phyloP scores from a whole-genome alignment of 176 grass and related monocot genomes.

The Paspalum notatum region DNA sequence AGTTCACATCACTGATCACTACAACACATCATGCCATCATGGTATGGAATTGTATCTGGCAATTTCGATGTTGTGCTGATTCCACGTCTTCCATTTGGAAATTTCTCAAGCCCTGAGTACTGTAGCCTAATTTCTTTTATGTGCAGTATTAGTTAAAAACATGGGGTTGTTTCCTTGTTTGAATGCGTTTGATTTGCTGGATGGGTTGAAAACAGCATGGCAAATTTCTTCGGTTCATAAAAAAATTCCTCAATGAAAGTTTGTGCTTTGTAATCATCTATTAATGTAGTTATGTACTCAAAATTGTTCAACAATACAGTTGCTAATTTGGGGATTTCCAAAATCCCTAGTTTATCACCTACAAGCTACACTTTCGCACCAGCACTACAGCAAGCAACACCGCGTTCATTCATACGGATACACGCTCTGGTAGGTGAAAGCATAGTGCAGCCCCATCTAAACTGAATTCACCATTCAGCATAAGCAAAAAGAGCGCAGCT shows the following conservation, averaged over 20 bases:
- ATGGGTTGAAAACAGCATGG: neutral
- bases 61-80: too few species aligned
- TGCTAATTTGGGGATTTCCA: neutral
- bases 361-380: neutral
- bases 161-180: too few species aligned
- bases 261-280: neutral
- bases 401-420: neutral
- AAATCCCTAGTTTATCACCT: neutral
- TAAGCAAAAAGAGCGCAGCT: neutral
- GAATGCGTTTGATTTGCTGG: too few species aligned
- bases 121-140: too few species aligned
- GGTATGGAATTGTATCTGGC: too few species aligned
- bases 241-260: neutral
- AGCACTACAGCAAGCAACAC: neutral
- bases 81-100: too few species aligned
- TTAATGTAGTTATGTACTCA: neutral
- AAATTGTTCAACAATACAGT: neutral
- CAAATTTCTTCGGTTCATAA: neutral
- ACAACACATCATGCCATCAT: too few species aligned
- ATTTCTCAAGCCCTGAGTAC: too few species aligned
- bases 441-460: neutral
- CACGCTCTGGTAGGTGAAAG: neutral
- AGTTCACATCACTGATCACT: too few species aligned
- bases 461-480: neutral
- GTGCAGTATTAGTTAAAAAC: too few species aligned